phyloP scores from a whole-genome alignment of 2,329 filamentous ascomycete species.

The Ambrosiella xylebori region DNA sequence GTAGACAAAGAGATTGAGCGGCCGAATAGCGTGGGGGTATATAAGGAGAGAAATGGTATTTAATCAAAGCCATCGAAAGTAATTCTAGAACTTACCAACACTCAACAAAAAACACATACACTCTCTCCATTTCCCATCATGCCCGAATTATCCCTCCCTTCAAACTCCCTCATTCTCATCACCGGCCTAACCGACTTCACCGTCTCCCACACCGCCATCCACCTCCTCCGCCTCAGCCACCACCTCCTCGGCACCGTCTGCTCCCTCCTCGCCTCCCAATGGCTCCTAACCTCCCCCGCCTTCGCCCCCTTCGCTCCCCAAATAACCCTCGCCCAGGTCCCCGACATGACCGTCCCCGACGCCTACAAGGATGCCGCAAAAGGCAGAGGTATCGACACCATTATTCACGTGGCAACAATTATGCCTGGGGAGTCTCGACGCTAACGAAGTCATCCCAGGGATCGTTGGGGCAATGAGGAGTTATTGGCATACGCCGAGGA shows the following conservation, averaged over 20 bases:
- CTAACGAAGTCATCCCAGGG: slow-evolving; percentile 23
- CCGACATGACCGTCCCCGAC: slow-evolving; percentile 17
- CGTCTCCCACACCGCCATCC: slow-evolving; percentile 23
- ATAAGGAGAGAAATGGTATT: no score
- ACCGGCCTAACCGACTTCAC: slow-evolving; percentile 28
- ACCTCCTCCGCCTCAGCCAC: slow-evolving; percentile 22
- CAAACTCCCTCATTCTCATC: slow-evolving; percentile 19
- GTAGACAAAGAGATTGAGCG: no score
- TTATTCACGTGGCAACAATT: slow-evolving; percentile 25
- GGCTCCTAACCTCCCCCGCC: neutral
- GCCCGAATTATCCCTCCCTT: neutral
- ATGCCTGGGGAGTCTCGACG: slow-evolving; percentile 21
- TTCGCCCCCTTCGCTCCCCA: slow-evolving; percentile 15
- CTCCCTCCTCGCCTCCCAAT: slow-evolving; percentile 8
- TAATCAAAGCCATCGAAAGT: no score
- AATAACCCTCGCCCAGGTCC: slow-evolving; percentile 20
- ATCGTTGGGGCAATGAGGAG: slow-evolving; percentile 18
- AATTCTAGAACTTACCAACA: no score
- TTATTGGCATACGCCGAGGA: slow-evolving; percentile 21
- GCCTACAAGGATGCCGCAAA: slow-evolving; percentile 17
- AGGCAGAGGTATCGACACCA: slow-evolving; percentile 17
- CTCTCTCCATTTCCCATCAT: neutral
- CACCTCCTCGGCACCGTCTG: slow-evolving; percentile 25
- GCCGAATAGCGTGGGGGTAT: no score
- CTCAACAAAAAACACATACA: neutral